phyloP scores from a whole-genome alignment of 495 filamentous ascomycete species.

The Parmelia sp. region DNA sequence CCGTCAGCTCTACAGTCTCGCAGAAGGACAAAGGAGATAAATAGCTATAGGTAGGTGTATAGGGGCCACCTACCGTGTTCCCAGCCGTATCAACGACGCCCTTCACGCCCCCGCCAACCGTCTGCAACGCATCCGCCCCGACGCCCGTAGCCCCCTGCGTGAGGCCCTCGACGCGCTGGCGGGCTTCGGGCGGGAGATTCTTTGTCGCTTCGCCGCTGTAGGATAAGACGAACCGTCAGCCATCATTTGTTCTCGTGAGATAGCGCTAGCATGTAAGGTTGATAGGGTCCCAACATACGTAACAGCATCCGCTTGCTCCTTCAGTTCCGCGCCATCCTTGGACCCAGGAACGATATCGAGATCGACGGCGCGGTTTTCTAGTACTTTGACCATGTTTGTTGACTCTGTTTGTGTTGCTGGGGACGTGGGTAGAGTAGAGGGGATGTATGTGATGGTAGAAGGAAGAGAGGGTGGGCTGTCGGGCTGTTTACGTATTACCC shows the following conservation, averaged over 20 bases:
- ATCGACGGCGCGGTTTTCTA: slow-evolving; percentile 23
- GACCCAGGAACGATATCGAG: slow-evolving; percentile 24
- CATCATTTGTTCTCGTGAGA: background rate
- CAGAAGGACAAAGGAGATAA: too few relatives aligned
- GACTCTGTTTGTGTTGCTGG: too few relatives aligned
- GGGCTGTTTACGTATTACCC: slow-evolving; percentile 3
- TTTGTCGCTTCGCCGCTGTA: slow-evolving; percentile 5
- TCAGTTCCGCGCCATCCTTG: slow-evolving; percentile 13
- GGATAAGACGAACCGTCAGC: background rate
- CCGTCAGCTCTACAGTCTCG: too few relatives aligned
- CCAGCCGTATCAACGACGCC: slow-evolving; percentile 24
- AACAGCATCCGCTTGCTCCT: slow-evolving; percentile 18
- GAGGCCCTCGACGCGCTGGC: slow-evolving; percentile 18
- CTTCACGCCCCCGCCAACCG: slow-evolving; percentile 21
- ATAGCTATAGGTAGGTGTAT: too few relatives aligned
- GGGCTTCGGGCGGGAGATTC: slow-evolving; percentile 22
- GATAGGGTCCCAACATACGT: slow-evolving; percentile 7
- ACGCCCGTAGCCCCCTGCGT: slow-evolving; percentile 15
- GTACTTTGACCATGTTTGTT: slow-evolving; percentile 22
- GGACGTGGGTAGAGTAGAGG: background rate
- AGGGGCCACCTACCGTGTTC: slow-evolving; percentile 20
- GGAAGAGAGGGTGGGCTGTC: too few relatives aligned
- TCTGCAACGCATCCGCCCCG: slow-evolving; percentile 14
- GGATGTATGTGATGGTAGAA: background rate
- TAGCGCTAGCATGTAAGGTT: too few relatives aligned